A percentile compares a stretch with the other conserved stretches of the same genome.
These are phyloP conservation scores for Glycine latifolia DNA, from an alignment of 306 rosid genomes.

Conservation along the genomic window DNA sequence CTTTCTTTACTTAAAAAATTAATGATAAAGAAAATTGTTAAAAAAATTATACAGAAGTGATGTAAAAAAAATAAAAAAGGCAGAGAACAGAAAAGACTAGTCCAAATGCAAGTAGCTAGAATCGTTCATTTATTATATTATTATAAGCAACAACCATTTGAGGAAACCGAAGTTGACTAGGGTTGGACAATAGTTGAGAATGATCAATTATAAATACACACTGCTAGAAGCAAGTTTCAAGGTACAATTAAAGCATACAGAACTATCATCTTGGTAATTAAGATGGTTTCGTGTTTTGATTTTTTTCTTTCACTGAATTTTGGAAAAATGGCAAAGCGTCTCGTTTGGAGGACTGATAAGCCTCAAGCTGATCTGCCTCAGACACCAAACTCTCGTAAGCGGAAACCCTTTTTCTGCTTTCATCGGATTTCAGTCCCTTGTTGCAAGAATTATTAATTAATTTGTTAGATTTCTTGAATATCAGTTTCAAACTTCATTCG, in stretches of 20 bases:
- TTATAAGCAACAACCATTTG: not conserved
- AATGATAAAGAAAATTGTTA: too few relatives aligned
- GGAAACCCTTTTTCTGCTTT: too few relatives aligned
- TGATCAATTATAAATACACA: not conserved
- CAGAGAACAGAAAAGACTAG: too few relatives aligned
- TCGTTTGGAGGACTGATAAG: not conserved
- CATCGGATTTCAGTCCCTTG: too few relatives aligned
- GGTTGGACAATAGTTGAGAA: not conserved
- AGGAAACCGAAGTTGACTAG: not conserved
- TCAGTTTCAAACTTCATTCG: too few relatives aligned
- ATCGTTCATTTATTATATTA: not conserved
- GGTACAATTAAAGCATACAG: not conserved
- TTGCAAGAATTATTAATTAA: too few relatives aligned
- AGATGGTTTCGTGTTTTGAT: slow-evolving; percentile 15
- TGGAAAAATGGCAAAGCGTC: slow-evolving; percentile 3
- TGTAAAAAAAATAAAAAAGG: too few relatives aligned
- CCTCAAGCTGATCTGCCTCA: not conserved
- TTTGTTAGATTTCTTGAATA: too few relatives aligned
- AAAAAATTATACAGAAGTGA: too few relatives aligned
- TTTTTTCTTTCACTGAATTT: not conserved
- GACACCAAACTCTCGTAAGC: not conserved
- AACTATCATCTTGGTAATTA: too few relatives aligned
- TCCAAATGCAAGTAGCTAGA: too few relatives aligned
- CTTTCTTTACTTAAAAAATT: too few relatives aligned
- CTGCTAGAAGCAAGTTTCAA: not conserved